Conservation (phyloP, 202 grass and related monocot species). For the Setaria viridis region DNA sequence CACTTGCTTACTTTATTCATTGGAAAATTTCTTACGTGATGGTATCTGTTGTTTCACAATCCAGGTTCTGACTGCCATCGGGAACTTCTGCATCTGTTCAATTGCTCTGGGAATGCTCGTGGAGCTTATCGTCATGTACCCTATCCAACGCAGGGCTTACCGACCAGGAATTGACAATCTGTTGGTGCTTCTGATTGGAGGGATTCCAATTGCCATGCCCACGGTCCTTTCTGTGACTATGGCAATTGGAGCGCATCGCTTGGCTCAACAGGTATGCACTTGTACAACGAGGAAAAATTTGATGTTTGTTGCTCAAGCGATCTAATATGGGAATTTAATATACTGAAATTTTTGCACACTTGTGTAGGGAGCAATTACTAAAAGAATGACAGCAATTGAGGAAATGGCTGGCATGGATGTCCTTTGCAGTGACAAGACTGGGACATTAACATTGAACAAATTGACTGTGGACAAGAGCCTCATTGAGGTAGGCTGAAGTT, state of each 20-base stretch:
- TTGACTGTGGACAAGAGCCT: slow-evolving; percentile 87
- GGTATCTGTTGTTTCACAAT: slow-evolving; percentile 10
- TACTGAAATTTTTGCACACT: slow-evolving; percentile 30
- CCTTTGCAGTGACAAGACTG: slow-evolving; percentile 94
- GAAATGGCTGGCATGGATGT: slow-evolving; percentile 98
- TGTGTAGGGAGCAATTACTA: slow-evolving; percentile 88
- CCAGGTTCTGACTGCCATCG: slow-evolving; percentile 85
- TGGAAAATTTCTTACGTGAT: background rate
- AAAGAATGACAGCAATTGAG: slow-evolving; percentile 97
- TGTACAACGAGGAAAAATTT: background rate
- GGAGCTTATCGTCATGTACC: slow-evolving; percentile 86
- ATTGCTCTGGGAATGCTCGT: slow-evolving; percentile 85
- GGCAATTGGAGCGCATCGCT: slow-evolving; percentile 84
- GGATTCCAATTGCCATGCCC: slow-evolving; percentile 96
- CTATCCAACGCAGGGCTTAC: slow-evolving; percentile 80
- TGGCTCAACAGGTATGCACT: slow-evolving; percentile 75
- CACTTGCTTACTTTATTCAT: slow-evolving; percentile 33
- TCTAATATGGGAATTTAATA: background rate
- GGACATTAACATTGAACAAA: slow-evolving; percentile 92
- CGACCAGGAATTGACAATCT: slow-evolving; percentile 90
- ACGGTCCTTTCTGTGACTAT: slow-evolving; percentile 96
- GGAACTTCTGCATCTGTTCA: slow-evolving; percentile 92
- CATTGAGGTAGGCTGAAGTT: slow-evolving; percentile 58
- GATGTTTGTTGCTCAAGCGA: slow-evolving; percentile 19
- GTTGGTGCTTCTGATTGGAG: slow-evolving; percentile 91